A percentile compares a stretch with the other conserved stretches of the same genome.
Conservation (phyloP, 225 moss, liverwort and hornwort genomes). For the Asterella californica region DNA sequence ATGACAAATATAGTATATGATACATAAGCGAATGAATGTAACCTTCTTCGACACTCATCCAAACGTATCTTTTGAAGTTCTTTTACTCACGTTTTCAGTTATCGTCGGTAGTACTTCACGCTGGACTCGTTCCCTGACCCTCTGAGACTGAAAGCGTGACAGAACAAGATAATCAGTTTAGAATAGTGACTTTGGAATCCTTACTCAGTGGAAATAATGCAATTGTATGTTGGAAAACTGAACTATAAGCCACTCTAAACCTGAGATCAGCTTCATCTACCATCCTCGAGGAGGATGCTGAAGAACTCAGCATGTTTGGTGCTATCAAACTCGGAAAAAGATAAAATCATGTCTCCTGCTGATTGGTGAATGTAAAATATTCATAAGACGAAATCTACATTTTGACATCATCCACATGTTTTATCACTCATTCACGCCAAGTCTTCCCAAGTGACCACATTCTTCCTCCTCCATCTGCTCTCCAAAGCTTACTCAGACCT, state of each 20-base stretch:
- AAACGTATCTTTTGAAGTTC: background rate
- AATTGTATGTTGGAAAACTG: background rate
- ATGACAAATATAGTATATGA: background rate
- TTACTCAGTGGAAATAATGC: background rate
- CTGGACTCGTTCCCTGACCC: conserved; percentile 11
- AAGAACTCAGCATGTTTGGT: no score
- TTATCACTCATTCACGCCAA: no score
- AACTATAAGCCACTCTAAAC: background rate
- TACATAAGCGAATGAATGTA: background rate
- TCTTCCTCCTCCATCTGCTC: background rate
- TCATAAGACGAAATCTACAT: no score
- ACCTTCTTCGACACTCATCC: background rate
- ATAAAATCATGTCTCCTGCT: no score
- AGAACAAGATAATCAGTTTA: background rate
- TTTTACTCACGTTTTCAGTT: conserved; percentile 1
- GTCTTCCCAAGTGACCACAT: background rate
- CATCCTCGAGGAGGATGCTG: background rate
- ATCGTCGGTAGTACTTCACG: conserved; percentile 12
- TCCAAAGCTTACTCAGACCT: background rate
- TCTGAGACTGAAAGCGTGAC: background rate
- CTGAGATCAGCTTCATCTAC: background rate
- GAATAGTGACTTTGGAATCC: background rate
- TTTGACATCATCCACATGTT: no score
- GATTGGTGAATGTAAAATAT: no score
- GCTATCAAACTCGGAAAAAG: no score